Base-by-base conservation (phyloP, 164 flowering plant genomes). In the Saururus chinensis region DNA sequence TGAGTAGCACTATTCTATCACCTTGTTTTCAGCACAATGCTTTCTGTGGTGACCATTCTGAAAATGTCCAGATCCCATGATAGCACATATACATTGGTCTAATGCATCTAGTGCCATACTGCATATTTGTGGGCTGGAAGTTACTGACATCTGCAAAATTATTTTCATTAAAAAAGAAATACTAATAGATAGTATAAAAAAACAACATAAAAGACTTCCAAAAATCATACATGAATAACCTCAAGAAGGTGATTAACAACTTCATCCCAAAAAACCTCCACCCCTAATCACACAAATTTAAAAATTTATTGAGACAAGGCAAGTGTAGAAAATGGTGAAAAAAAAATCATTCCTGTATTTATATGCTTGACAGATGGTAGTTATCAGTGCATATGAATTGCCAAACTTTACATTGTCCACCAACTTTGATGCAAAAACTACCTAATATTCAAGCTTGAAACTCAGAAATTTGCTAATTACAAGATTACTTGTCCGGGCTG, bases 191-290 rank as follows among this genome's bases (percentile, higher is more conserved):
- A 10, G 22, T 3, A 19, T 54, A n/a, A 19, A 7, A 24, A 10
- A 54, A 11, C 57, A 21, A 37, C 40, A 56, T 53, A 37, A 25
- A 40, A 30, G 51, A 61, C 53, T 52, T 24, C 13, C 26, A 42
- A 26, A 23, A 67, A 64, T 61, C 26, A 49, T 35, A 64, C 35
- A 19, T 57, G 59, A 35, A 67, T 81, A 66, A 95, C 99, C 99
- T 88, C 95, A 69, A 95, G 81, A 64, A 95, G 87, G 74, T 90
- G 97, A 52, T 79, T 77, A 71, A 90, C 84, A 42, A 91, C 87
- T 71, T 82, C 85, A 73, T 91, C 89, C 99, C 97, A 95, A 66
- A 95, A 68, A 60, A 95, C 92, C 76, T 88, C 83, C 72, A 87
- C 89, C 69, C 99, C 99, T 90, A 79, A 53, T 51, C 52, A 72